Base-by-base conservation (phyloP, 768 basidiomycete genomes). In the Psilocybe cyanescens region DNA sequence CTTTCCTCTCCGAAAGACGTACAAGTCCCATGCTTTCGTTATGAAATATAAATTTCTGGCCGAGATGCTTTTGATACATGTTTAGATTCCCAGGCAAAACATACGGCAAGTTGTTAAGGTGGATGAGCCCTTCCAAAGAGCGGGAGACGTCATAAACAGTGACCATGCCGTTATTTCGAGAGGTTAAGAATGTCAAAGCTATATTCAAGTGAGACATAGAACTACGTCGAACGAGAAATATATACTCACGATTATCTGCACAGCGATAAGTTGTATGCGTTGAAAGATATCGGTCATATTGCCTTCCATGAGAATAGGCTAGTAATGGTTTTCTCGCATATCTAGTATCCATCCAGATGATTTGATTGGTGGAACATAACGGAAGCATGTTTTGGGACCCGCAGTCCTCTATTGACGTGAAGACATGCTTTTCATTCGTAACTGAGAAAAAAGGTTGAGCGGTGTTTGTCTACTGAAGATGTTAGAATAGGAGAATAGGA, bases 291-390 rank as follows among this genome's bases (percentile, higher is more conserved):
- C 85, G 81, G 69, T 94, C 91, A 51, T 75, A 80, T 39, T 80
- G 76, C 17, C 91, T 79, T 51, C 79, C 75, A 70, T 94, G 92
- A 57, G 80, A 83, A 65, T 82, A 82, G 3, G 81, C 83, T 8
- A 94, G 65, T 3, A 93, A 68, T 5, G 91, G 89, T 60, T 75
- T 84, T 24, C 70, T 70, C n/a, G 81, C 73, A 66, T 79, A 82
- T 33, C 91, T 83, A 30, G 79, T 75, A 67, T 94, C 92, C 30
- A 93, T 70, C 91, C 92, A 94, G 12, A 88, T 64, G 14, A 93
- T 66, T 48, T 88, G 80, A 1, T 75, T 77, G 1, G 90, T 93
- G 1, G 90, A 85, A 31, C 80, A 81, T 3, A 91, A 64, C 2
- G 83, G 81, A 31, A 87, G 67, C 41, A 87, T 71, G 48, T 81